A percentile compares a stretch with the other conserved stretches of the same genome.
These are phyloP conservation scores for Schwanniomyces polymorphus DNA, from an alignment of 805 yeast genomes.

Conservation along the genomic window DNA sequence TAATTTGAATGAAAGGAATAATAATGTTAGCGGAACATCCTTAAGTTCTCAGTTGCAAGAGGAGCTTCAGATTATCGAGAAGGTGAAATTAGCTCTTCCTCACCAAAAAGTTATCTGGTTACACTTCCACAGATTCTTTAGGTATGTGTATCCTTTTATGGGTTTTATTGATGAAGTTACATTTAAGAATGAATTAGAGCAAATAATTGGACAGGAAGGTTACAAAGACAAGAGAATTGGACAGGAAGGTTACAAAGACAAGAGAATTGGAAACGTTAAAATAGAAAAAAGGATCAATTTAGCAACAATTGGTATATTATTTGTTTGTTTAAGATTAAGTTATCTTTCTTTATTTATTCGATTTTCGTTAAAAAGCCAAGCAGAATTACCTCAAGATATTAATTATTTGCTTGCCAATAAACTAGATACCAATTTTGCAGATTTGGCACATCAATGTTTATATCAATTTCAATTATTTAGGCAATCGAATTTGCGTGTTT, in stretches of 20 bases:
- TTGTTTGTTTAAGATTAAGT: slow-evolving; percentile 35
- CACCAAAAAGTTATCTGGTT: slow-evolving; percentile 51
- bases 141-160: slow-evolving; percentile 55
- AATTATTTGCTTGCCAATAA: slow-evolving; percentile 40
- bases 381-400: slow-evolving; percentile 13
- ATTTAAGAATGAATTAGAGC: slow-evolving; percentile 38
- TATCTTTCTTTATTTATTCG: slow-evolving; percentile 30
- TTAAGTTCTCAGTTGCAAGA: slow-evolving; percentile 12
- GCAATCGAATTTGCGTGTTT: slow-evolving; percentile 47
- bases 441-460: slow-evolving; percentile 43
- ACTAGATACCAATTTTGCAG: slow-evolving; percentile 36
- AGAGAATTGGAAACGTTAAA: slow-evolving; percentile 14
- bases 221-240: slow-evolving; percentile 17
- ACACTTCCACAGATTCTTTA: slow-evolving; percentile 57
- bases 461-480: slow-evolving; percentile 47
- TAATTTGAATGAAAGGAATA: neutral
- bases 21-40: slow-evolving; percentile 10
- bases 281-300: slow-evolving; percentile 32
- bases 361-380: neutral
- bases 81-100: slow-evolving; percentile 45
- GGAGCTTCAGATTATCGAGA: slow-evolving; percentile 28
- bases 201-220: slow-evolving; percentile 41
- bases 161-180: slow-evolving; percentile 63
- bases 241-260: slow-evolving; percentile 19
- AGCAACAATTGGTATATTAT: slow-evolving; percentile 29